Evolutionary conservation across 805 yeast species (phyloP), one percentile per base, ranked within the genome.

Genomic region (Kluyveromyces starmeri): DNA sequence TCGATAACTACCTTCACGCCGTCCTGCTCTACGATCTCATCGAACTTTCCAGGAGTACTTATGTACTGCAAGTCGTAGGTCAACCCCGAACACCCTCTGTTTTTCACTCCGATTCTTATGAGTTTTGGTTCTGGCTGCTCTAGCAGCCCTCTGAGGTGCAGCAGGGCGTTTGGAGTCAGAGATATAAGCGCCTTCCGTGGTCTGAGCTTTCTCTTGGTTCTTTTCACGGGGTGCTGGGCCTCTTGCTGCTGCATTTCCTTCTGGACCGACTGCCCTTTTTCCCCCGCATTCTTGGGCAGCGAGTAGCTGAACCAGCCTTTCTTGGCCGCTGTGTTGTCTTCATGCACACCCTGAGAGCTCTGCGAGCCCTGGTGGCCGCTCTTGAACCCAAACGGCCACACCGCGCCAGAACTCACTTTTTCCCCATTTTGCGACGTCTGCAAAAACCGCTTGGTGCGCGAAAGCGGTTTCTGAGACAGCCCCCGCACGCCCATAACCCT

Each of bases 71-170:
- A 64, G 58, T 86, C 80, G 59, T 92, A 92, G 0, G 95, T 78
- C 40, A 92, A 69, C 0, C 98, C 98, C 0, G 97, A 89, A 58
- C 98, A 92, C 4, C 98, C 98, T 53, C 97, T 71, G 61, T 92
- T 92, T 44, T 75, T 75, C n/a, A 94, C 97, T 11, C 96, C 95
- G 10, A 92, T 79, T 48, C 96, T 71, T 31, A 92, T 84, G 50
- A 85, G 67, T 61, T 89, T 76, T 9, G 97, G 97, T 29, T 75
- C 75, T 4, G 97, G 97, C 44, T 77, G 82, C 35, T 78, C 73
- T 43, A 82, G 62, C 17, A 92, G 64, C 0, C 67, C 71, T 37
- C 65, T 64, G 39, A 92, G 62, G 59, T 92, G 97, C 4, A 58
- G 55, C 2, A 84, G 62, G 1, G 98, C 98, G 33, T 67, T 71